Percentiles rank a stretch among this genome's conserved stretches.
phyloP scores from a whole-genome alignment of 1,284 basidiomycete genomes.

The Pseudozyma thailandica region DNA sequence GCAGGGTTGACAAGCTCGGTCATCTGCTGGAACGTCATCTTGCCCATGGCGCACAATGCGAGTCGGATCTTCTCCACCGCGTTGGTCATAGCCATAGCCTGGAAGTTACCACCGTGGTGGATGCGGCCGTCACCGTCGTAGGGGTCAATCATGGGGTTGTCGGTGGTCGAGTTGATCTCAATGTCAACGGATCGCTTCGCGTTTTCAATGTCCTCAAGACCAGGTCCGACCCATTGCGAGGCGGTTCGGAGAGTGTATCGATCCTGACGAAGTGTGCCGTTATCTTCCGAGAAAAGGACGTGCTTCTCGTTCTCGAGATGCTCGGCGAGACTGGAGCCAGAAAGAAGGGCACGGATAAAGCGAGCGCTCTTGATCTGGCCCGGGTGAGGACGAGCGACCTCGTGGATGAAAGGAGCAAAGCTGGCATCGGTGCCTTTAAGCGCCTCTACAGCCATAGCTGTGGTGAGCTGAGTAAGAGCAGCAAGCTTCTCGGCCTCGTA shows the following conservation, averaged over 20 bases:
- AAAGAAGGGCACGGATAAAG: constrained; percentile 69
- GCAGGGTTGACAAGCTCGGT: constrained; percentile 76
- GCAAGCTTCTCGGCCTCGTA: constrained; percentile 80
- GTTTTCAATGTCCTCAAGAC: constrained; percentile 81
- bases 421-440: constrained; percentile 55
- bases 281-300: constrained; percentile 75
- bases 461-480: constrained; percentile 79
- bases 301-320: constrained; percentile 75
- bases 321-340: constrained; percentile 77
- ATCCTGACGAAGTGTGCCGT: constrained; percentile 78
- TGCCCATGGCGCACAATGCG: constrained; percentile 82
- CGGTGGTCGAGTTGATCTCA: constrained; percentile 86
- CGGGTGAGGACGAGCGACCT: constrained; percentile 82
- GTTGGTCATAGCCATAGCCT: constrained; percentile 79
- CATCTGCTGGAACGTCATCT: constrained; percentile 82
- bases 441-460: constrained; percentile 83
- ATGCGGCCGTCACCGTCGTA: constrained; percentile 48
- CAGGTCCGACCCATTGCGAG: constrained; percentile 79
- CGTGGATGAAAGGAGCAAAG: constrained; percentile 76
- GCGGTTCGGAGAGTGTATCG: constrained; percentile 76
- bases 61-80: constrained; percentile 88
- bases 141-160: constrained; percentile 50
- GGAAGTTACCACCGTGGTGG: constrained; percentile 53
- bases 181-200: constrained; percentile 76
- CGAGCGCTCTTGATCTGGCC: constrained; percentile 74